Evolutionary conservation across 768 basidiomycete genomes (phyloP).

Genomic region (Tulasnella sp.): DNA sequence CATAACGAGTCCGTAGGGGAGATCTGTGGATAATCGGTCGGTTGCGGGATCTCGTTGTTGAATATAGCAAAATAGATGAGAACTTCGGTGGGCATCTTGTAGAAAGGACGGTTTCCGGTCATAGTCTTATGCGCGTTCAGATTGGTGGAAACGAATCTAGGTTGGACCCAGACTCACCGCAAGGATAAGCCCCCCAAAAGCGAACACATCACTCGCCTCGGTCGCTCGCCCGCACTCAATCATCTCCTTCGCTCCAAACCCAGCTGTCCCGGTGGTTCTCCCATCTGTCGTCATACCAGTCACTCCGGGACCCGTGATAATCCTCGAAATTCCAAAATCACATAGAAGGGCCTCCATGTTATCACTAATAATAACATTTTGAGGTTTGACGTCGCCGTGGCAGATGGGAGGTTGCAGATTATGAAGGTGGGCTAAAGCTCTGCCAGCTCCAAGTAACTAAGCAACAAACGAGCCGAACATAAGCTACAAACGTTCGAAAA

Average conservation of each 20-base stretch:
- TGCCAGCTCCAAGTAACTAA: too few species aligned
- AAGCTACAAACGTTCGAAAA: too few species aligned
- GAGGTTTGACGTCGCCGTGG: not conserved
- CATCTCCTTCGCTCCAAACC: not conserved
- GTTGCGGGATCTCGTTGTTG: not conserved
- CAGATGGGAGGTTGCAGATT: not conserved
- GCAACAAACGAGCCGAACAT: not conserved
- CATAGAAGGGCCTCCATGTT: not conserved
- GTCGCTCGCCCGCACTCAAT: too few species aligned
- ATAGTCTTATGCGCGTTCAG: too few species aligned
- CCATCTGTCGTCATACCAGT: too few species aligned
- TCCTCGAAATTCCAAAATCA: not conserved
- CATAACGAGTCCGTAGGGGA: not conserved
- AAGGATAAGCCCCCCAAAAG: not conserved
- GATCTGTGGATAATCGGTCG: not conserved
- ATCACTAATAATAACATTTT: not conserved
- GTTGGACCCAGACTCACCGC: too few species aligned
- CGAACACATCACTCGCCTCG: not conserved
- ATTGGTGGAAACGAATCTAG: too few species aligned
- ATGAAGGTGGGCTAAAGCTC: not conserved
- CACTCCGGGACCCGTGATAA: not conserved
- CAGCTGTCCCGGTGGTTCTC: not conserved
- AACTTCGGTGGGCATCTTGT: too few species aligned
- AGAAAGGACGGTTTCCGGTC: constrained; percentile 1
- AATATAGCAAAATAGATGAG: not conserved